Conservation (phyloP, 2,329 filamentous ascomycete genomes). For the Xylaria polymorpha region DNA sequence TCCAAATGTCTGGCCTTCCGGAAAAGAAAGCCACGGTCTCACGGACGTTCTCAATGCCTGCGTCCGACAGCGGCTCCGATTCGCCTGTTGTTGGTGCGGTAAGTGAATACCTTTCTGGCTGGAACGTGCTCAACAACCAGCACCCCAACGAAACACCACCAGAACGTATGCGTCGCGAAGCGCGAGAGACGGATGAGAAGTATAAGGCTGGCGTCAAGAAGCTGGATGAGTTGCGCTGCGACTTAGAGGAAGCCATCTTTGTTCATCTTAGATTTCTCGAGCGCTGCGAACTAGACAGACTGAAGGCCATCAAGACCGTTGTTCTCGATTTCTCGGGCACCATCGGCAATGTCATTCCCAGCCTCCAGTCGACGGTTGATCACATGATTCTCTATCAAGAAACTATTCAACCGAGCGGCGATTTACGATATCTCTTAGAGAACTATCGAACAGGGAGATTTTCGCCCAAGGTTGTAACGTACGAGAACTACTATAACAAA, state of each 20-base stretch:
- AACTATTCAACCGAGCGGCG: constrained; percentile 92
- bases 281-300: constrained; percentile 92
- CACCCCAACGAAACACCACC: constrained; percentile 93
- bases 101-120: constrained; percentile 88
- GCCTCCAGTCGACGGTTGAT: constrained; percentile 93
- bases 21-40: constrained; percentile 83
- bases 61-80: constrained; percentile 71
- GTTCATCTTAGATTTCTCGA: constrained; percentile 95
- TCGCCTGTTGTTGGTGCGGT: constrained; percentile 86
- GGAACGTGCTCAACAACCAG: constrained; percentile 91
- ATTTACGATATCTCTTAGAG: constrained; percentile 92
- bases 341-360: constrained; percentile 97
- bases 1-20: constrained; percentile 85
- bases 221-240: constrained; percentile 90
- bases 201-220: constrained; percentile 90
- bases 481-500: constrained; percentile 99
- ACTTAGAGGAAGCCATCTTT: constrained; percentile 94
- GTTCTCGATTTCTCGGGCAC: constrained; percentile 97
- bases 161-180: constrained; percentile 88
- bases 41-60: constrained; percentile 78
- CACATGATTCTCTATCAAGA: constrained; percentile 99
- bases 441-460: constrained; percentile 97
- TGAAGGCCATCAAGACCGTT: constrained; percentile 98
- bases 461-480: constrained; percentile 87
- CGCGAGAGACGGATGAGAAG: constrained; percentile 88